These are phyloP conservation scores for Dactylella cylindrospora DNA, from an alignment of 2,329 filamentous ascomycete species.

Conservation along the genomic window DNA sequence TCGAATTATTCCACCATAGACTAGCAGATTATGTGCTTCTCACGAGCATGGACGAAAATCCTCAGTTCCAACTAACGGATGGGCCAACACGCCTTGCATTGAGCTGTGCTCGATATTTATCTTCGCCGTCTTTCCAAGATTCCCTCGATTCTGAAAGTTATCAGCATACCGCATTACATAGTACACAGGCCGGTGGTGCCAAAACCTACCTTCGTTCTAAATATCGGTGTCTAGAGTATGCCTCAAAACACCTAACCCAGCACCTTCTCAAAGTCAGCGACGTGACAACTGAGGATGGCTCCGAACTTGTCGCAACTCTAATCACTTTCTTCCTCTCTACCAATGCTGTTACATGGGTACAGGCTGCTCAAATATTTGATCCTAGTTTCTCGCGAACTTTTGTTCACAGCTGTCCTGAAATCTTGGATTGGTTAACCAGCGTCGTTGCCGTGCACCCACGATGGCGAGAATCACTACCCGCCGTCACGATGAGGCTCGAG, in stretches of 20 bases:
- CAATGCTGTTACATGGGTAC: constrained; percentile 36
- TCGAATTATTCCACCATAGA: constrained; percentile 37
- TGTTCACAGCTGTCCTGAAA: constrained; percentile 14
- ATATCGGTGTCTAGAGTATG: constrained; percentile 32
- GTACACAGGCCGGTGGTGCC: constrained; percentile 9
- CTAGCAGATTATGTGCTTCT: constrained; percentile 39
- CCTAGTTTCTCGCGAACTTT: constrained; percentile 11
- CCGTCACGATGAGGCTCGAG: constrained; percentile 23
- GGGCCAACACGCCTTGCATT: constrained; percentile 32
- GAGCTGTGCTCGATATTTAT: constrained; percentile 35
- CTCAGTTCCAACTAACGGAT: constrained; percentile 42
- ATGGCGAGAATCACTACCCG: constrained; percentile 38
- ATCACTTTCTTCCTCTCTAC: constrained; percentile 41
- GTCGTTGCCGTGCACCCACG: constrained; percentile 32
- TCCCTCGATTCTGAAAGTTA: constrained; percentile 29
- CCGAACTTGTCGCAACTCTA: constrained; percentile 26
- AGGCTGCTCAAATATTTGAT: constrained; percentile 36
- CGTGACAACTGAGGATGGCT: constrained; percentile 37
- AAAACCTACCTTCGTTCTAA: constrained; percentile 32
- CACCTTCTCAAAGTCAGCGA: constrained; percentile 41
- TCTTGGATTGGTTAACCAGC: constrained; percentile 32
- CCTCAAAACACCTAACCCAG: constrained; percentile 16
- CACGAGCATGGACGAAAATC: constrained; percentile 37
- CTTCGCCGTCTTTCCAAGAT: constrained; percentile 34
- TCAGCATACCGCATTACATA: constrained; percentile 18